A percentile compares a stretch with the other conserved stretches of the same genome.
Conservation (phyloP, 805 yeast genomes). For the Candida incommunis region DNA sequence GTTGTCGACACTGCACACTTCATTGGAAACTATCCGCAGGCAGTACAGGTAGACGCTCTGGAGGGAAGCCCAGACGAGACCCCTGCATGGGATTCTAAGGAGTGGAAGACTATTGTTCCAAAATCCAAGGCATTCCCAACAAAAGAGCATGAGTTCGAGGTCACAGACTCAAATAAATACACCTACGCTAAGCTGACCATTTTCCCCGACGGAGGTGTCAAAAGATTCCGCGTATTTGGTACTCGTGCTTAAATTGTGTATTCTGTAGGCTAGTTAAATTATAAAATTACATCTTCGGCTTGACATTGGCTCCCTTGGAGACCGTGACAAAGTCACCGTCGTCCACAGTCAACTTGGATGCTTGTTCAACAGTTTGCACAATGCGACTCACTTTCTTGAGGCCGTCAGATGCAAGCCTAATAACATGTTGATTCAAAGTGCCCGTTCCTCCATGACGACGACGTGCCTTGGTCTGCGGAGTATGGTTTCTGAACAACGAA, state of each 20-base stretch:
- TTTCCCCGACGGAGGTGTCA: slow-evolving; percentile 95
- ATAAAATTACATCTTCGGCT: neutral
- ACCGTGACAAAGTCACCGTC: slow-evolving; percentile 1
- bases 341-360: neutral
- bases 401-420: neutral
- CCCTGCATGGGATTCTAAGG: slow-evolving; percentile 22
- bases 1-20: slow-evolving; percentile 86
- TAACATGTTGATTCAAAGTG: neutral
- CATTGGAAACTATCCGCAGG: slow-evolving; percentile 90
- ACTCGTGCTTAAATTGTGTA: slow-evolving; percentile 13
- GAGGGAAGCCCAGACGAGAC: slow-evolving; percentile 25
- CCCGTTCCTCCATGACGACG: neutral
- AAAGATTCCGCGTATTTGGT: slow-evolving; percentile 78
- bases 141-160: slow-evolving; percentile 47
- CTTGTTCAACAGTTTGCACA: neutral
- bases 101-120: slow-evolving; percentile 54
- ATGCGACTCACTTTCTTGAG: neutral
- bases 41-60: slow-evolving; percentile 53
- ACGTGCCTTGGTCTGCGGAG: slow-evolving; percentile 1
- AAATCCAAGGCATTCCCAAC: slow-evolving; percentile 73
- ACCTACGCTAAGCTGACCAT: slow-evolving; percentile 70
- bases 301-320: neutral
- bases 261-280: no score
- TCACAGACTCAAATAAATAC: slow-evolving; percentile 23
- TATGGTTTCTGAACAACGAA: neutral